Percentiles rank a stretch among this genome's conserved stretches.
These are phyloP conservation scores for Melanopsichium pennsylvanicum DNA, from an alignment of 1,284 basidiomycete species.

Conservation along the genomic window DNA sequence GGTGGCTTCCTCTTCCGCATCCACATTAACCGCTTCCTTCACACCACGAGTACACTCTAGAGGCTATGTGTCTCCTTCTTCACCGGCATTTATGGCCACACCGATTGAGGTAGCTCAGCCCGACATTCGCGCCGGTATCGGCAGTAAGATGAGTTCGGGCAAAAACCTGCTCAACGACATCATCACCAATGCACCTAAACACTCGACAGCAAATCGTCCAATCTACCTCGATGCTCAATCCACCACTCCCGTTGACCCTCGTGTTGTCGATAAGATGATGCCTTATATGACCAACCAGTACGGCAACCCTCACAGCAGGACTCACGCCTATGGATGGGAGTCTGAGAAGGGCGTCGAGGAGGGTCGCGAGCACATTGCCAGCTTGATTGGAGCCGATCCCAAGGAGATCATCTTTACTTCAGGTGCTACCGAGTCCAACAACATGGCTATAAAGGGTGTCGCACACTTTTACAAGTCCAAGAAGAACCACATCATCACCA, in stretches of 20 bases:
- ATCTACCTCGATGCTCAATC: conserved; percentile 68
- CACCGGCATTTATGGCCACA: conserved; percentile 55
- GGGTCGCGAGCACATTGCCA: conserved; percentile 87
- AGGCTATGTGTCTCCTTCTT: conserved; percentile 49
- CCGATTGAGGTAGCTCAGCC: conserved; percentile 56
- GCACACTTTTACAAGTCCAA: conserved; percentile 76
- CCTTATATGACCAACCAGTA: conserved; percentile 95
- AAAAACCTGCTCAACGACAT: conserved; percentile 45
- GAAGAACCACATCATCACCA: conserved; percentile 71
- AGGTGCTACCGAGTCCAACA: conserved; percentile 97
- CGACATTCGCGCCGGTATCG: conserved; percentile 42
- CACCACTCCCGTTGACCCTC: conserved; percentile 95
- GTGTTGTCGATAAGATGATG: conserved; percentile 96
- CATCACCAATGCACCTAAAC: conserved; percentile 32
- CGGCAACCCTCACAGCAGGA: conserved; percentile 97
- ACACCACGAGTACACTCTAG: conserved; percentile 13
- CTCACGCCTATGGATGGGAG: conserved; percentile 99
- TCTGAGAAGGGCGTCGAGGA: conserved; percentile 92
- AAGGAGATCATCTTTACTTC: conserved; percentile 99
- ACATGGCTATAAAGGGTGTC: conserved; percentile 97
- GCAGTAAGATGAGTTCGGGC: conserved; percentile 46
- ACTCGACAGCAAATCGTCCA: conserved; percentile 53
- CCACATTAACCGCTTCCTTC: conserved; percentile 9
- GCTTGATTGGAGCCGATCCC: conserved; percentile 88
- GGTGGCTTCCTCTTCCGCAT: conserved; percentile 4